Evolutionary conservation across 1,284 basidiomycete species (phyloP).

Genomic region (Hemileia vastatrix): DNA sequence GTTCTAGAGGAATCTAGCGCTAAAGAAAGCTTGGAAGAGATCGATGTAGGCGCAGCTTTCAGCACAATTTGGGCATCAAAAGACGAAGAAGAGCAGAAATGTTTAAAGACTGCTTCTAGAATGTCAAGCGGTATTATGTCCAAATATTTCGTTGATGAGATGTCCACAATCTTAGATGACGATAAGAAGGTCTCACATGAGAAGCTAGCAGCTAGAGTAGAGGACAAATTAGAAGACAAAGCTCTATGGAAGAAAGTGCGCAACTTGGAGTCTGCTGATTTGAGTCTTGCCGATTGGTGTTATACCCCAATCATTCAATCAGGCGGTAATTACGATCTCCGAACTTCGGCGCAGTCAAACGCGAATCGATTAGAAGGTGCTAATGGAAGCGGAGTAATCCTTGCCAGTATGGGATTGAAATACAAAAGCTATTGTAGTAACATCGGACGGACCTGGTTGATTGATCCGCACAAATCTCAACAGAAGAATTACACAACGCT

Average conservation of each 20-base stretch:
- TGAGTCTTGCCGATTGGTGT: constrained; percentile 76
- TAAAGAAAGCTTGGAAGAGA: constrained; percentile 55
- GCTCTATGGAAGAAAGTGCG: constrained; percentile 57
- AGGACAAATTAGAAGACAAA: constrained; percentile 70
- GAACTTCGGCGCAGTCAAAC: constrained; percentile 73
- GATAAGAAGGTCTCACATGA: constrained; percentile 84
- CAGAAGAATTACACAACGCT: constrained; percentile 73
- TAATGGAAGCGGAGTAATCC: constrained; percentile 77
- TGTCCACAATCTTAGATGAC: constrained; percentile 81
- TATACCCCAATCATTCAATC: constrained; percentile 94
- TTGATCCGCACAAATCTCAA: constrained; percentile 84
- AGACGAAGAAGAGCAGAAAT: constrained; percentile 64
- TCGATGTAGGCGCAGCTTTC: constrained; percentile 67
- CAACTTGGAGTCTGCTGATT: constrained; percentile 53
- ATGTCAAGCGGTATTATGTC: constrained; percentile 76
- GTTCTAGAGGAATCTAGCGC: constrained; percentile 26
- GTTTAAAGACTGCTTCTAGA: constrained; percentile 52
- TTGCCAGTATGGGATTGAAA: constrained; percentile 77
- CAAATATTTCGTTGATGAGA: constrained; percentile 74
- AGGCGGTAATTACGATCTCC: constrained; percentile 80
- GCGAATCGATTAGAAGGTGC: constrained; percentile 76
- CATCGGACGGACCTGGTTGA: constrained; percentile 83
- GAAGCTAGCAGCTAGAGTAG: constrained; percentile 69
- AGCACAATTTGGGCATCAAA: constrained; percentile 74
- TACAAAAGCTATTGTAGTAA: constrained; percentile 90